These are phyloP conservation scores for Ustilago crameri DNA, from an alignment of 1,284 basidiomycete genomes.

Conservation along the genomic window DNA sequence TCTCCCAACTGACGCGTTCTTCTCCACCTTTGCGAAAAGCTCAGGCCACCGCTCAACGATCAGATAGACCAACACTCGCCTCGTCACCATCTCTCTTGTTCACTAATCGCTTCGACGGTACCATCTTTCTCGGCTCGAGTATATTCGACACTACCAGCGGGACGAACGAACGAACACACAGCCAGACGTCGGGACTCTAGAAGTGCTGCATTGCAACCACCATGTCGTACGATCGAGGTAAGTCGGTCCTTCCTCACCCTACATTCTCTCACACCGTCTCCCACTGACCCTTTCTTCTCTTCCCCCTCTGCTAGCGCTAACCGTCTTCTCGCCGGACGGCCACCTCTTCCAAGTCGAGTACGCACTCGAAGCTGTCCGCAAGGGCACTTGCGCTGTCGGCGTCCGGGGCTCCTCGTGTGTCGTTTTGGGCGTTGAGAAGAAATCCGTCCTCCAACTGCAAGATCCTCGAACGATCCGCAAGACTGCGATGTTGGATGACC, in stretches of 20 bases:
- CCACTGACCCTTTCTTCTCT: not conserved
- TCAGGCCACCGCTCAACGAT: constrained; percentile 4
- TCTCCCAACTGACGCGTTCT: constrained; percentile 33
- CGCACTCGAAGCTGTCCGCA: constrained; percentile 93
- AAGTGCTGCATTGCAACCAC: constrained; percentile 1
- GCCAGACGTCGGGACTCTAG: too few relatives aligned
- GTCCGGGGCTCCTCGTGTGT: constrained; percentile 94
- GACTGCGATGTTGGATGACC: constrained; percentile 98
- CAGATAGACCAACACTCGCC: constrained; percentile 10
- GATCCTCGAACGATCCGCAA: constrained; percentile 97
- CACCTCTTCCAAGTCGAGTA: constrained; percentile 94
- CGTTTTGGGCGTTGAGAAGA: constrained; percentile 98
- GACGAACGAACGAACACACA: too few relatives aligned
- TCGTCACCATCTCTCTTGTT: not conserved
- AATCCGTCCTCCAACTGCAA: constrained; percentile 94
- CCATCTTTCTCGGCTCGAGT: too few relatives aligned
- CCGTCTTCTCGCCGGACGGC: constrained; percentile 93
- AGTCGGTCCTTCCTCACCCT: constrained; percentile 3
- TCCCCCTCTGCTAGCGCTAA: constrained; percentile 74
- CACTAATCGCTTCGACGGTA: too few relatives aligned
- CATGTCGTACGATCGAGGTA: constrained; percentile 62
- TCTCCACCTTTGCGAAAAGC: constrained; percentile 15
- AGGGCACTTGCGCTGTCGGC: constrained; percentile 97
- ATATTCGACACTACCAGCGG: too few relatives aligned
- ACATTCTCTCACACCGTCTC: not conserved